A percentile compares a stretch with the other conserved stretches of the same genome.
These are phyloP conservation scores for Schizochytrium sp. DNA, from an alignment of 108 stramenopile genomes.

Conservation along the genomic window DNA sequence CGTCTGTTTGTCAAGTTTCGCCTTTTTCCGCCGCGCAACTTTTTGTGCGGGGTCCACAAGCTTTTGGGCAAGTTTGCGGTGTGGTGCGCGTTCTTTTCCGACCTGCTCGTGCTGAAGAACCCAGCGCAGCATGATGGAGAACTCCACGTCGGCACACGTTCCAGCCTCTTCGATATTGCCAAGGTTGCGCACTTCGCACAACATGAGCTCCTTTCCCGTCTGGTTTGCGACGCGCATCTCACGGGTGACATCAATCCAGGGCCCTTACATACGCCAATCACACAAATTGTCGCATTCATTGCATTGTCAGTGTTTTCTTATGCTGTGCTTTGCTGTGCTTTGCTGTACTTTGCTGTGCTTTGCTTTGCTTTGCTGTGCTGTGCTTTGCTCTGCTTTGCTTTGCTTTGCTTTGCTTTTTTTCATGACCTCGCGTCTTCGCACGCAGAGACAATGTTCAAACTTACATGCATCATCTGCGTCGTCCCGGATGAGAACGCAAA, in stretches of 20 bases:
- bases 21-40: background rate
- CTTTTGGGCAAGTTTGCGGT: background rate
- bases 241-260: background rate
- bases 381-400: too few species aligned
- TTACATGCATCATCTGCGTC: background rate
- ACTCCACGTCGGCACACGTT: background rate
- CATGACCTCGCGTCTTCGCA: too few species aligned
- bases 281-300: too few species aligned
- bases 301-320: too few species aligned
- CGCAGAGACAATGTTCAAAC: background rate
- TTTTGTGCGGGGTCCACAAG: background rate
- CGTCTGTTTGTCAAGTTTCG: background rate
- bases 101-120: conserved; percentile 1
- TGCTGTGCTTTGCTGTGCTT: too few species aligned
- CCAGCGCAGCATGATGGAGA: conserved; percentile 8
- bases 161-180: background rate
- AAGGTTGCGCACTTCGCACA: background rate
- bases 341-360: too few species aligned
- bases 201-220: background rate
- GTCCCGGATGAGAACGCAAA: background rate
- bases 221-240: conserved; percentile 17
- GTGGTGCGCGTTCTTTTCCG: background rate
- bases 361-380: too few species aligned
- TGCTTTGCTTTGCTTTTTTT: too few species aligned
- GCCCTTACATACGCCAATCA: background rate